Evolutionary conservation across 805 yeast genomes (phyloP), one percentile per base, ranked within the genome.

Genomic region (Kazachstania viticola): DNA sequence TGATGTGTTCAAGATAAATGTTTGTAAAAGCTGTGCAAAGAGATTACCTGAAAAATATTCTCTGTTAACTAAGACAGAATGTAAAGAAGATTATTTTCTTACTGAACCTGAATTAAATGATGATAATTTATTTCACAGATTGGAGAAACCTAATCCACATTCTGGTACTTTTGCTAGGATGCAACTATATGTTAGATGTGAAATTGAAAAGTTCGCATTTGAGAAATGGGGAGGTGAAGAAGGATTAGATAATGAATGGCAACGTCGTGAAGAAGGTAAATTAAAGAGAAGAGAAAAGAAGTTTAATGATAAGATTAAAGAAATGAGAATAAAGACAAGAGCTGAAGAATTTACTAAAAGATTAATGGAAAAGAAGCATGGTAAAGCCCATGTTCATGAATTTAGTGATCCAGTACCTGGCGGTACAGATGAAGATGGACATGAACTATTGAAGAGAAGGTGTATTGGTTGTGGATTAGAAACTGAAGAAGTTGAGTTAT

Each of bases 161-260:
- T 84, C 87, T 27, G 75, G 75, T 2, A 79, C 84, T 1, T 91
- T 75, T 57, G 79, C 84, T 30, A 70, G 91, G 49, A 91, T 91
- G 99, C 94, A 87, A 66, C 64, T 91, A 34, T 91, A 76, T 59
- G 58, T 91, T 28, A 62, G 98, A 37, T 80, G 75, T 48, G 97
- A 91, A 48, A 84, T 91, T n/a, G 98, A 91, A 54, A 83, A 79
- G 46, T 82, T 68, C 57, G 94, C 97, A 0, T 82, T 77, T 61
- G 78, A 80, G 49, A 88, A 91, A 58, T 91, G 98, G 99, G 94
- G 91, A 1, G 79, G 93, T 1, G 69, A 77, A 8, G 95, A 84
- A 34, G 84, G 80, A 0, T 58, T 91, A 25, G 99, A 91, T 54
- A 69, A 69, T n/a, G 99, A 91, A 54, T 91, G 94, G 82, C 80